A percentile compares a stretch with the other conserved stretches of the same genome.
Conservation (phyloP, 805 yeast genomes). For the Starmerella bombicola region DNA sequence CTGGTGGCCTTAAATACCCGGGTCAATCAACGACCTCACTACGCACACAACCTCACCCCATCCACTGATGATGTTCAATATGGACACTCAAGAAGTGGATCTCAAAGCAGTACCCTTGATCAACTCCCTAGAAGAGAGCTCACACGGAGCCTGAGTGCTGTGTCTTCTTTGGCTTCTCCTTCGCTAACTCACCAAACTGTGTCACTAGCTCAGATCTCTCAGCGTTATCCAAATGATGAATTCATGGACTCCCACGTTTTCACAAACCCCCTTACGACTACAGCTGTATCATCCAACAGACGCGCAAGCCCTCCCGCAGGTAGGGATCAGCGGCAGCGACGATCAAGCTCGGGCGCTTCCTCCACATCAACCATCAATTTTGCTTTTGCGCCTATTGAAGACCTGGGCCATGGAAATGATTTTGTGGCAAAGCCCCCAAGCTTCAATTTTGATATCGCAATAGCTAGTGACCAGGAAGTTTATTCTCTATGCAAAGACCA, state of each 20-base stretch:
- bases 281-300: neutral
- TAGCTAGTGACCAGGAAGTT: conserved; percentile 37
- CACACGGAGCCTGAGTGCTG: neutral
- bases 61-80: neutral
- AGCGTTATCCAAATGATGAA: neutral
- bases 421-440: neutral
- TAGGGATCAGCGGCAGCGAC: conserved; percentile 2
- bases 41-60: neutral
- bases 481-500: conserved; percentile 83
- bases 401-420: conserved; percentile 4
- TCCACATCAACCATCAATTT: conserved; percentile 7
- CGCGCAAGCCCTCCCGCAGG: neutral
- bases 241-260: neutral
- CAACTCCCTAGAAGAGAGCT: no score
- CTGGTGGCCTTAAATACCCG: neutral
- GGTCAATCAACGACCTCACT: neutral
- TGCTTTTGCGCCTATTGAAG: neutral
- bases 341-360: conserved; percentile 14
- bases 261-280: neutral
- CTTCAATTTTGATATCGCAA: conserved; percentile 2
- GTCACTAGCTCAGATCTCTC: neutral
- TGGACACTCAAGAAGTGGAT: no score
- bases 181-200: neutral
- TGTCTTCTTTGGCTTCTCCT: neutral
- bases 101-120: no score